Evolutionary conservation across 2,329 filamentous ascomycete genomes (phyloP), one percentile per base, ranked within the genome.

Genomic region (Aspergillaceae sp.): DNA sequence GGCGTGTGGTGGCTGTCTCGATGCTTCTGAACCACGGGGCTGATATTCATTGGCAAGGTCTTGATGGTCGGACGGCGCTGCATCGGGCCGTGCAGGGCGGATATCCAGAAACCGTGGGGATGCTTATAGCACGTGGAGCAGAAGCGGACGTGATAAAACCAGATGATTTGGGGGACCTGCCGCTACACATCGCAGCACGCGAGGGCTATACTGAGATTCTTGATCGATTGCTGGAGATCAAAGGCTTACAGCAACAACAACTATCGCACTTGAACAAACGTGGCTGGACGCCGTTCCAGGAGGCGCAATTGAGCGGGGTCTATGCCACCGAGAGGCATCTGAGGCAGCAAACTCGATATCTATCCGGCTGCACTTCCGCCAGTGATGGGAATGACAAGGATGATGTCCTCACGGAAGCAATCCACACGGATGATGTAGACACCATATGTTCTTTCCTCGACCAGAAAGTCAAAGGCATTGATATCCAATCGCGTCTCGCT

Each of bases 81-180:
- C 45, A 47, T 19, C 45, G 38, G 32, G 41, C 45, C 4, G 38
- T 41, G 32, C 40, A 35, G 19, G 10, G 29, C 9, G 41, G 41
- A 5, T 11, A 40, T 26, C 41, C 19, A 11, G 41, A 47, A 3
- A 43, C 34, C 5, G 45, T 47, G 29, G 11, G 40, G 29, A 4
- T 41, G 19, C 35, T 47, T 9, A 8, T 47, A 11, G n/a, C 36
- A 27, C 19, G 37, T 7, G 35, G 32, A 4, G 28, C 45, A 34
- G 28, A 32, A 4, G 28, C 45, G 29, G 28, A 19, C 42, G 26
- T 41, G 40, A 26, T 42, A 19, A 6, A 29, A 34, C 10, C 30
- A 34, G 8, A 41, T 30, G 8, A 5, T 7, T 4, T 27, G 8
- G 35, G 45, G 33, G 3, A 41, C 34, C 4, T 34, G 37, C 34